phyloP scores from a whole-genome alignment of 176 grass and related monocot genomes.

The Chrysopogon serrulatus region DNA sequence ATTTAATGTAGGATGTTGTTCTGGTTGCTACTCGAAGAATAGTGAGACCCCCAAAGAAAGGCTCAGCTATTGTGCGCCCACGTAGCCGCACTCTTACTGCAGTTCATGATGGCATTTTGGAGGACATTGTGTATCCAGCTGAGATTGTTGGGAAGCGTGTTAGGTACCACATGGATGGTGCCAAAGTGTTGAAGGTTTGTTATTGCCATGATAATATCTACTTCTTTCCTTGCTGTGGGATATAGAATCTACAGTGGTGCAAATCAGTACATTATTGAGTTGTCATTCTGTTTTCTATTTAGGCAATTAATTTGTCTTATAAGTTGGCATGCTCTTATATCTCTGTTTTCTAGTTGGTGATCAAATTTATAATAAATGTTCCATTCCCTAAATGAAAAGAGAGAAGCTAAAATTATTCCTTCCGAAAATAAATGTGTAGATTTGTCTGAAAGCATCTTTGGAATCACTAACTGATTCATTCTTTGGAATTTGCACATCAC shows the following conservation, averaged over 20 bases:
- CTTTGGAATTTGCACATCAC: not conserved
- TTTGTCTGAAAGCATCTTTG: not conserved
- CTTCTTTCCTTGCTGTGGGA: not conserved
- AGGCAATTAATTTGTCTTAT: not conserved
- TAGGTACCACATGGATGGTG: slow-evolving; percentile 57
- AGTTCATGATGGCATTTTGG: slow-evolving; percentile 66
- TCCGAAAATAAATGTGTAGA: not conserved
- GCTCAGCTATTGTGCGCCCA: slow-evolving; percentile 63
- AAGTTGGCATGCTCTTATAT: not conserved
- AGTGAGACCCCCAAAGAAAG: slow-evolving; percentile 70
- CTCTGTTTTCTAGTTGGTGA: not conserved
- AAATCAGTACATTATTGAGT: not conserved
- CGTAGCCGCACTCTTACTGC: slow-evolving; percentile 58
- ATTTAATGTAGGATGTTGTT: slow-evolving; percentile 54
- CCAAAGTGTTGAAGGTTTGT: slow-evolving; percentile 36
- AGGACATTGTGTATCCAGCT: slow-evolving; percentile 70
- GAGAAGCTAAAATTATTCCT: not conserved
- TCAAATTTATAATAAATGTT: not conserved
- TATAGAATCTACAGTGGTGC: not conserved
- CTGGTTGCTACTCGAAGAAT: slow-evolving; percentile 68
- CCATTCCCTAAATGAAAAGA: not conserved
- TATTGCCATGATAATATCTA: not conserved
- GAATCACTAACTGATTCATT: not conserved
- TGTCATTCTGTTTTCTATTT: not conserved
- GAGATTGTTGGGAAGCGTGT: slow-evolving; percentile 65